phyloP scores from a whole-genome alignment of 331 rosid genomes.

The Malus hybrid region DNA sequence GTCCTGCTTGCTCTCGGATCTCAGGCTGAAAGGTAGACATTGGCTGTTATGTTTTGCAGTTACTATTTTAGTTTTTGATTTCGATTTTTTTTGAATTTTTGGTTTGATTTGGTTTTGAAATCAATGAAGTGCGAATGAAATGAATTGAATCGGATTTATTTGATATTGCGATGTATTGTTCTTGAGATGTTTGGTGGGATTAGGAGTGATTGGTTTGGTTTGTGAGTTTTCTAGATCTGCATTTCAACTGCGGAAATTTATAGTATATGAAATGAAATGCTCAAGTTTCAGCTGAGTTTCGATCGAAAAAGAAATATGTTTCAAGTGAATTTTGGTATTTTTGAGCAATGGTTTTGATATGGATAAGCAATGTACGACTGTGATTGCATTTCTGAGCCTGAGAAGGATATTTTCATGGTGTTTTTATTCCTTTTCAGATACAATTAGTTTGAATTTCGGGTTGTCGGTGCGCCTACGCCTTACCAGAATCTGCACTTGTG shows the following conservation, averaged over 20 bases:
- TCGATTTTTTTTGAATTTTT: not conserved
- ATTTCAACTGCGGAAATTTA: not conserved
- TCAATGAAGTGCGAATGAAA: not conserved
- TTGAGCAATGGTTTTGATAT: not conserved
- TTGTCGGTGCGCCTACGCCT: not conserved
- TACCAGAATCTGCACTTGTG: not conserved
- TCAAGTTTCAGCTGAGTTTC: not conserved
- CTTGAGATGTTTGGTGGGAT: not conserved
- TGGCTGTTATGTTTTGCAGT: not conserved
- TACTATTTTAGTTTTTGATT: not conserved
- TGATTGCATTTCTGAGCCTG: not conserved
- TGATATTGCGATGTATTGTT: not conserved
- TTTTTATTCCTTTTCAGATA: no score
- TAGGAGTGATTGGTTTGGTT: not conserved
- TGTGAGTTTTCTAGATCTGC: slow-evolving; percentile 23
- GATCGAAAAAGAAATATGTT: no score
- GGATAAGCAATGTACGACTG: not conserved
- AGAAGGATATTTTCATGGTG: not conserved
- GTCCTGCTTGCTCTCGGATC: not conserved
- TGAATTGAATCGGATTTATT: not conserved
- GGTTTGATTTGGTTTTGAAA: not conserved
- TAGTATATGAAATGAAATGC: not conserved
- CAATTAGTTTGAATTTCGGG: no score
- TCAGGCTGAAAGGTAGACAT: not conserved
- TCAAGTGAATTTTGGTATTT: not conserved